phyloP scores from a whole-genome alignment of 495 filamentous ascomycete species.

The Trichoderma virens region DNA sequence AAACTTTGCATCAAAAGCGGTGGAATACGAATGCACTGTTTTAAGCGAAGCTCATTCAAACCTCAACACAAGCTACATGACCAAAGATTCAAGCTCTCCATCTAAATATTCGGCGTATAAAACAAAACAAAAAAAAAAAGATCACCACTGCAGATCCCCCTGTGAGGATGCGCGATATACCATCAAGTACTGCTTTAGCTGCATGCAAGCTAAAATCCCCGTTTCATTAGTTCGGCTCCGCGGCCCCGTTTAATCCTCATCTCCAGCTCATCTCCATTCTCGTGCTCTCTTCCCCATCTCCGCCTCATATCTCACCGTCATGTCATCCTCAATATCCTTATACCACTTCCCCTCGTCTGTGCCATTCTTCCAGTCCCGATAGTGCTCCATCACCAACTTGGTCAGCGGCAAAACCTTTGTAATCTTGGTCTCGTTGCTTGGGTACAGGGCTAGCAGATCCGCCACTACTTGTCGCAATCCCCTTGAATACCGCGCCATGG shows the following conservation, averaged over 20 bases:
- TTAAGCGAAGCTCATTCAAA: too few relatives aligned
- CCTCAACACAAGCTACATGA: too few relatives aligned
- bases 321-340: slow-evolving; percentile 25
- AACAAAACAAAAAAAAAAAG: too few relatives aligned
- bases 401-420: neutral
- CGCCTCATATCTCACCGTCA: slow-evolving; percentile 10
- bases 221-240: neutral
- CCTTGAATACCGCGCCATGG: neutral
- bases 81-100: too few relatives aligned
- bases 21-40: too few relatives aligned
- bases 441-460: neutral
- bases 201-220: neutral
- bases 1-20: too few relatives aligned
- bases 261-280: neutral
- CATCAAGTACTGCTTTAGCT: neutral
- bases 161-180: neutral
- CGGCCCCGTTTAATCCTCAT: neutral
- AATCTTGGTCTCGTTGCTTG: neutral
- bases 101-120: too few relatives aligned
- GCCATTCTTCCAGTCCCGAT: slow-evolving; percentile 19
- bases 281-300: too few relatives aligned
- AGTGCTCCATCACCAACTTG: slow-evolving; percentile 17
- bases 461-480: neutral
- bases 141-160: too few relatives aligned
- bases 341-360: slow-evolving; percentile 21